A percentile compares a stretch with the other conserved stretches of the same genome.
These are phyloP conservation scores for Seiridium unicorne DNA, from an alignment of 2,329 filamentous ascomycete genomes.

Conservation along the genomic window DNA sequence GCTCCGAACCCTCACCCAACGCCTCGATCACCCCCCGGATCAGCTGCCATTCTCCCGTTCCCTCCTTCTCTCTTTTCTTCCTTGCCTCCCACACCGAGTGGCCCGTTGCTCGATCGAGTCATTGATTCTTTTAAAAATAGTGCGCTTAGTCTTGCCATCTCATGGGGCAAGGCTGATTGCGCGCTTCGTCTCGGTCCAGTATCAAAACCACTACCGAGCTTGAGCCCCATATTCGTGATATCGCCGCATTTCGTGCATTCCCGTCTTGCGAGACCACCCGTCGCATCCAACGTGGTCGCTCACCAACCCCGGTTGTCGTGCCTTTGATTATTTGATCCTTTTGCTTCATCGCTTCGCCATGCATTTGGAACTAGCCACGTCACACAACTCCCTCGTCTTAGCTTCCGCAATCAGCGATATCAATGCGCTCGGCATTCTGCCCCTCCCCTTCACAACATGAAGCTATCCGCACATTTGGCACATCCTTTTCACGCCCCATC, in stretches of 20 bases:
- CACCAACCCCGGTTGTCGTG: constrained; percentile 16
- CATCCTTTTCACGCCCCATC: constrained; percentile 3
- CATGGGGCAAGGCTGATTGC: constrained; percentile 1
- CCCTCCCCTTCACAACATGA: constrained; percentile 17
- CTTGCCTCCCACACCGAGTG: constrained; percentile 19
- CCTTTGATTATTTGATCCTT: not conserved
- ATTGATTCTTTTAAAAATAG: constrained; percentile 16
- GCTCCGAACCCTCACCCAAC: constrained; percentile 10
- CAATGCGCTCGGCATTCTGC: not conserved
- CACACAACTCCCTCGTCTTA: not conserved
- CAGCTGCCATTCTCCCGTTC: constrained; percentile 20
- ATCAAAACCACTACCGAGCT: constrained; percentile 13
- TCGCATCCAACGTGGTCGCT: constrained; percentile 21
- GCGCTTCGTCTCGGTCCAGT: constrained; percentile 16
- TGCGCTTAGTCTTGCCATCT: not conserved
- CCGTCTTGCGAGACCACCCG: constrained; percentile 13
- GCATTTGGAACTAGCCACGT: not conserved
- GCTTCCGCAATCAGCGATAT: not conserved
- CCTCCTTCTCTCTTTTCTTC: constrained; percentile 15
- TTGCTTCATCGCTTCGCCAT: not conserved
- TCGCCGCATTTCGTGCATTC: constrained; percentile 17
- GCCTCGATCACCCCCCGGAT: constrained; percentile 9
- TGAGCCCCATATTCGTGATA: constrained; percentile 6
- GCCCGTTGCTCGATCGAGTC: constrained; percentile 22
- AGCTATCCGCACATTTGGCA: constrained; percentile 26